Conservation (phyloP, 345 rosid species). For the Geranium brycei region DNA sequence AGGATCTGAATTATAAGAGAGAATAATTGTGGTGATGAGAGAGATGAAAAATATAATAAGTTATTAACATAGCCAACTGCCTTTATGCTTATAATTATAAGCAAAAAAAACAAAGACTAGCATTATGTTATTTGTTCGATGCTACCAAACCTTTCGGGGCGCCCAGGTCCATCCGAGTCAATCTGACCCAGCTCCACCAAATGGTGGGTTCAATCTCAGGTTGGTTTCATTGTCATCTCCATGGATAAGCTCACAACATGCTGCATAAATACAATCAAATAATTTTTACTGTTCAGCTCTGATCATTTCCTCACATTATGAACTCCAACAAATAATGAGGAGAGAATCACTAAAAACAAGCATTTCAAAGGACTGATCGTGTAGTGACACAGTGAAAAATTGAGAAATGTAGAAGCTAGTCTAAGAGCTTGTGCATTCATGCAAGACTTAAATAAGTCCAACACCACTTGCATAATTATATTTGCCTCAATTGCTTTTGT, state of each 20-base stretch:
- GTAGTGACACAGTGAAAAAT: slow-evolving; percentile 10
- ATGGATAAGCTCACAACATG: too few species aligned
- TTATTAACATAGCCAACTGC: not conserved
- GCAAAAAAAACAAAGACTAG: not conserved
- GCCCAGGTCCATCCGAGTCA: too few species aligned
- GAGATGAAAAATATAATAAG: slow-evolving; percentile 5
- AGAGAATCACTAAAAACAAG: not conserved
- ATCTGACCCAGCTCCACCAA: too few species aligned
- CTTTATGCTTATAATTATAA: not conserved
- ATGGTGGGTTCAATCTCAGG: too few species aligned
- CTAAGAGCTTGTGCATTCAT: slow-evolving; percentile 36
- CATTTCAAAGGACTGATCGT: slow-evolving; percentile 1
- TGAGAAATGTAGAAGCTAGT: slow-evolving; percentile 12
- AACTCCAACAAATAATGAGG: not conserved
- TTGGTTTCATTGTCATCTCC: too few species aligned
- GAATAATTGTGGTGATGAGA: slow-evolving; percentile 2
- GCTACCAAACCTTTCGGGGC: too few species aligned
- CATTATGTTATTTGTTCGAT: too few species aligned
- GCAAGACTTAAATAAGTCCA: slow-evolving; percentile 28
- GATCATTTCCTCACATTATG: not conserved
- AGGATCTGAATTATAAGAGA: not conserved
- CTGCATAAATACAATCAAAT: not conserved
- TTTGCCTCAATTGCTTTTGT: too few species aligned
- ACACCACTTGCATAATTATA: slow-evolving; percentile 14
- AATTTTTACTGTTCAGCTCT: not conserved